phyloP scores from a whole-genome alignment of 192 early-diverging fungal species.

The Umbelopsis vinacea region DNA sequence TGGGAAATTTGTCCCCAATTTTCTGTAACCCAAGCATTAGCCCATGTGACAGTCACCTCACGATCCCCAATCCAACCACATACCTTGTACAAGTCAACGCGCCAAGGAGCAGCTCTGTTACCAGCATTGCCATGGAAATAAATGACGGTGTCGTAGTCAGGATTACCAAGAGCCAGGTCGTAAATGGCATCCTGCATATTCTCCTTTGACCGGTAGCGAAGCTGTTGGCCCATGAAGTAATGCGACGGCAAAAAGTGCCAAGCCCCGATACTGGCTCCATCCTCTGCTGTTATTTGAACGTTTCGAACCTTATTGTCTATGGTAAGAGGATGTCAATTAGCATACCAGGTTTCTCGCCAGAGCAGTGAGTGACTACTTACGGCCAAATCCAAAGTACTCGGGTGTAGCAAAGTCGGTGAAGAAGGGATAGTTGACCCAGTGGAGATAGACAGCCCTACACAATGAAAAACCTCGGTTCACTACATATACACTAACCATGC shows the following conservation, averaged over 20 bases:
- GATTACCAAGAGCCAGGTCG: constrained; percentile 31
- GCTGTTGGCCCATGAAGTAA: constrained; percentile 26
- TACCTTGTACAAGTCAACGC: constrained; percentile 42
- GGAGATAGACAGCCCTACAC: constrained; percentile 35
- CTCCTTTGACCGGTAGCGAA: constrained; percentile 16
- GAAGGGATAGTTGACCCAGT: constrained; percentile 39
- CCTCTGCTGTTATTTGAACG: constrained; percentile 30
- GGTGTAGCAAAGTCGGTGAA: constrained; percentile 30
- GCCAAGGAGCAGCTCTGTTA: constrained; percentile 40
- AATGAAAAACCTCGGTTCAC: not conserved
- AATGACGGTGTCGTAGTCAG: constrained; percentile 37
- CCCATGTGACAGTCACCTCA: not conserved
- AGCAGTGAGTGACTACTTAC: constrained; percentile 20
- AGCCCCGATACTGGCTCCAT: constrained; percentile 40
- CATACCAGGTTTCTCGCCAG: not conserved
- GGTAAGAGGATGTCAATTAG: not conserved
- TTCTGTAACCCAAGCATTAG: constrained; percentile 7
- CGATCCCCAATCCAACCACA: not conserved
- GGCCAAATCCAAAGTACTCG: constrained; percentile 44
- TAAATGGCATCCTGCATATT: constrained; percentile 11
- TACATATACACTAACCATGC: not conserved
- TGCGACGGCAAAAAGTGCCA: constrained; percentile 43
- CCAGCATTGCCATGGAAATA: constrained; percentile 51
- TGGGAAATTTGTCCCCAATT: constrained; percentile 27
- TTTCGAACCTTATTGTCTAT: constrained; percentile 44